Evolutionary conservation across 345 rosid species (phyloP).

Genomic region (Corymbia maculata): DNA sequence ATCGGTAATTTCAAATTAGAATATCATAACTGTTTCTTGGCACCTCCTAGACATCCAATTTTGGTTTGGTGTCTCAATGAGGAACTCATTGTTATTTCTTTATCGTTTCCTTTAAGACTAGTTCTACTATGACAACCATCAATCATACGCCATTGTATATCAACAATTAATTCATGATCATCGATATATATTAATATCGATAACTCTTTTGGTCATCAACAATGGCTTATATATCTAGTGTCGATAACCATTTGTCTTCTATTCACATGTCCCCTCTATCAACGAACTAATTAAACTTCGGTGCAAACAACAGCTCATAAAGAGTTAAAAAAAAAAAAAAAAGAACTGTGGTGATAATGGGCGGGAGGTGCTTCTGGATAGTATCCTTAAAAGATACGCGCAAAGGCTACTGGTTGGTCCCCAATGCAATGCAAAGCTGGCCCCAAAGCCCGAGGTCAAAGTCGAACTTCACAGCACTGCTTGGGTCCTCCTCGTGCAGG

Average conservation of each 20-base stretch:
- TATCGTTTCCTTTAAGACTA: neutral
- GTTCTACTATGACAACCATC: neutral
- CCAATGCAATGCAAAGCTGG: neutral
- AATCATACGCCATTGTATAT: neutral
- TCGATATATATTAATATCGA: too few species aligned
- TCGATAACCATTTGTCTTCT: neutral
- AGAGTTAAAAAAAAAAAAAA: too few species aligned
- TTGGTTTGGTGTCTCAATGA: too few species aligned
- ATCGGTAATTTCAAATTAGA: neutral
- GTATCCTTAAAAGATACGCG: neutral
- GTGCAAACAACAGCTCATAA: too few species aligned
- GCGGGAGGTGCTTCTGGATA: neutral
- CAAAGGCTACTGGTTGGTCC: neutral
- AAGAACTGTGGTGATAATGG: neutral
- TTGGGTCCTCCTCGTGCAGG: neutral
- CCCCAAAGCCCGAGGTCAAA: neutral
- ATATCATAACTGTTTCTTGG: too few species aligned
- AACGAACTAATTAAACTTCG: neutral
- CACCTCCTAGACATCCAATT: neutral
- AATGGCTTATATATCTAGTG: too few species aligned
- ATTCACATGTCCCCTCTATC: neutral
- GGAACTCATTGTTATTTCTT: neutral
- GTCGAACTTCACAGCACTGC: neutral
- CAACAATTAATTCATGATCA: fast-evolving
- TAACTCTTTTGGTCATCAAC: neutral